Evolutionary conservation across 169 alveolate genomes (phyloP).

Genomic region (Plasmodium adleri): DNA sequence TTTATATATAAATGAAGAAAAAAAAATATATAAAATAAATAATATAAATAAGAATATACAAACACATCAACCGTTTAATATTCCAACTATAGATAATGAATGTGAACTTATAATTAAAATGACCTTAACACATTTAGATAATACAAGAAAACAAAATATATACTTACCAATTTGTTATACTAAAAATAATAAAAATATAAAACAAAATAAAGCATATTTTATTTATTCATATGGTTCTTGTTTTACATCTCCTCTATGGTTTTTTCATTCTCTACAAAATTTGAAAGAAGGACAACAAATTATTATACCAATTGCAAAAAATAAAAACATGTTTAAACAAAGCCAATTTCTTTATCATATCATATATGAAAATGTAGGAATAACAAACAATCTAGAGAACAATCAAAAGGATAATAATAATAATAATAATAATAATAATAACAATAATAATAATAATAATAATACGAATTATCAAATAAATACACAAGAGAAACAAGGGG

Average conservation of each 20-base stretch:
- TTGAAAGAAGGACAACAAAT: conserved; percentile 73
- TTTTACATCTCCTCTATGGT: conserved; percentile 72
- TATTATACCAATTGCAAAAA: conserved; percentile 69
- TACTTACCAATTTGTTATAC: conserved; percentile 35
- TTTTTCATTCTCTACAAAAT: conserved; percentile 46
- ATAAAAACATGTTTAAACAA: conserved; percentile 37
- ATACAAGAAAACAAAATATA: conserved; percentile 7
- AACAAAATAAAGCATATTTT: conserved; percentile 43
- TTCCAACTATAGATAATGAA: conserved; percentile 58
- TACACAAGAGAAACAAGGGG: background rate
- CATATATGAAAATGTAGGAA: conserved; percentile 14
- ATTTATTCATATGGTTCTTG: conserved; percentile 72
- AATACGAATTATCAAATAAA: background rate
- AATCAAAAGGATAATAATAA: background rate
- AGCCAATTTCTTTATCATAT: conserved; percentile 34
- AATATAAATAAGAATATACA: conserved; percentile 24
- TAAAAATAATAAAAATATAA: conserved; percentile 31
- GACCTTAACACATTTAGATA: conserved; percentile 21
- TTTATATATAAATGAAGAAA: conserved; percentile 34
- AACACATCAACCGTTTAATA: conserved; percentile 9
- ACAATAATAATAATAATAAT: background rate
- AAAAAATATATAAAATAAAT: conserved; percentile 8
- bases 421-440: background rate
- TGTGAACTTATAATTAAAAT: conserved; percentile 62
- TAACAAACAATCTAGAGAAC: background rate